These are phyloP conservation scores for Stagonosporopsis rhizophila DNA, from an alignment of 2,329 filamentous ascomycete species.

Conservation along the genomic window DNA sequence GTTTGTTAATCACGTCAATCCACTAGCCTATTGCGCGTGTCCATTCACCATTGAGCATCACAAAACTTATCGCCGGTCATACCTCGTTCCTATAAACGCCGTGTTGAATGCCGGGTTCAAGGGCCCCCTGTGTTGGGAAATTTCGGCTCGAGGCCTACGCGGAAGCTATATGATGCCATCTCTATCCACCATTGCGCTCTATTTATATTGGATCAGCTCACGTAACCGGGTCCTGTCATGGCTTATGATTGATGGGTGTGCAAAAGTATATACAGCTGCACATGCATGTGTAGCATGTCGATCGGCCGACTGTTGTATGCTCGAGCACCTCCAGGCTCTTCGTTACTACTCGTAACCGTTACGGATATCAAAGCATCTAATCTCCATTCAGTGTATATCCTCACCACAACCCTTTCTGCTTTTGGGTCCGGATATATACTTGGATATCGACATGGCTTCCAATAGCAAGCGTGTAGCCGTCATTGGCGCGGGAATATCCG, in stretches of 20 bases:
- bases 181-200: slow-evolving; percentile 25
- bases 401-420: no score
- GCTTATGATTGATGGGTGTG: neutral
- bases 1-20: slow-evolving; percentile 45
- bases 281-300: neutral
- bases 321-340: neutral
- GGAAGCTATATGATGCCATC: slow-evolving; percentile 32
- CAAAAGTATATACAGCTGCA: neutral
- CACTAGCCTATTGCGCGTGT: slow-evolving; percentile 39
- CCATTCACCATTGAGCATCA: slow-evolving; percentile 31
- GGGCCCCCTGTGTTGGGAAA: neutral
- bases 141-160: neutral
- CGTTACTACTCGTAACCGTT: neutral
- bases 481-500: slow-evolving; percentile 49
- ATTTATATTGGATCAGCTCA: neutral
- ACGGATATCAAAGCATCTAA: neutral
- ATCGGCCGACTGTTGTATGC: neutral
- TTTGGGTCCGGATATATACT: no score
- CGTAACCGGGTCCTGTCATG: neutral
- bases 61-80: slow-evolving; percentile 30
- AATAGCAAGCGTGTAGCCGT: slow-evolving; percentile 38
- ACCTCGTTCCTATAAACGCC: slow-evolving; percentile 1
- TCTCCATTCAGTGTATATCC: neutral
- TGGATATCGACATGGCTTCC: slow-evolving; percentile 18
- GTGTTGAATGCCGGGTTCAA: slow-evolving; percentile 2